These are phyloP conservation scores for Tylopilus orsonianus DNA, from an alignment of 1,284 basidiomycete species.

Conservation along the genomic window DNA sequence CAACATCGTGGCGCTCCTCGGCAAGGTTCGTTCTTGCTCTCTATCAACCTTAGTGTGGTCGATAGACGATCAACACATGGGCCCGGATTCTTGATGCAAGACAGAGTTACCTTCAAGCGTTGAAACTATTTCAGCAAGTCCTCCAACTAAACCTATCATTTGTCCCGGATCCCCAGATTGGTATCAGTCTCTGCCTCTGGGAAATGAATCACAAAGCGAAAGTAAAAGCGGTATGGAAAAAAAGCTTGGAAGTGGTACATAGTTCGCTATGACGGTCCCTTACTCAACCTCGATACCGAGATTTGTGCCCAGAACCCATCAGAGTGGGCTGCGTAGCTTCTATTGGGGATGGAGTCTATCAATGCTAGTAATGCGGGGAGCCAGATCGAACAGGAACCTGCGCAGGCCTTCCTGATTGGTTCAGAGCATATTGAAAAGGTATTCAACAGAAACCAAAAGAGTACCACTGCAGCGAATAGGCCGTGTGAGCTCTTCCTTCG, in stretches of 20 bases:
- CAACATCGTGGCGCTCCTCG: slow-evolving; percentile 79
- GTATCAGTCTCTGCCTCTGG: slow-evolving; percentile 91
- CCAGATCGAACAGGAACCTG: slow-evolving; percentile 59
- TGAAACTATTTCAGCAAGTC: slow-evolving; percentile 83
- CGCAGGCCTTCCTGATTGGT: slow-evolving; percentile 54
- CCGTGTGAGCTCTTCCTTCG: slow-evolving; percentile 73
- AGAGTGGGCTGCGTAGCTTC: slow-evolving; percentile 73
- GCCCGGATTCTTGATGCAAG: slow-evolving; percentile 82
- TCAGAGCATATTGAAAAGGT: slow-evolving; percentile 70
- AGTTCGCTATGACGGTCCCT: neutral
- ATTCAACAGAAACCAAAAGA: slow-evolving; percentile 76
- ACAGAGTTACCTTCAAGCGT: slow-evolving; percentile 73
- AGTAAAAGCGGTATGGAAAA: slow-evolving; percentile 85
- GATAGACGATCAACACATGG: slow-evolving; percentile 35
- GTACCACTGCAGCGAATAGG: slow-evolving; percentile 75
- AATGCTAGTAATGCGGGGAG: slow-evolving; percentile 75
- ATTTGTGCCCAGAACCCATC: slow-evolving; percentile 59
- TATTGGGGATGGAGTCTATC: slow-evolving; percentile 82
- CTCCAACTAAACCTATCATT: slow-evolving; percentile 75
- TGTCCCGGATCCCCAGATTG: slow-evolving; percentile 87
- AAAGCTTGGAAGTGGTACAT: slow-evolving; percentile 79
- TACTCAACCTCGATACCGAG: slow-evolving; percentile 3
- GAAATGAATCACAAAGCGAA: slow-evolving; percentile 76
- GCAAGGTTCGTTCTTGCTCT: slow-evolving; percentile 53
- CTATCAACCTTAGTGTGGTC: neutral